Base-by-base conservation (phyloP, 352 stramenopile species). In the Pythium guiyangense region DNA sequence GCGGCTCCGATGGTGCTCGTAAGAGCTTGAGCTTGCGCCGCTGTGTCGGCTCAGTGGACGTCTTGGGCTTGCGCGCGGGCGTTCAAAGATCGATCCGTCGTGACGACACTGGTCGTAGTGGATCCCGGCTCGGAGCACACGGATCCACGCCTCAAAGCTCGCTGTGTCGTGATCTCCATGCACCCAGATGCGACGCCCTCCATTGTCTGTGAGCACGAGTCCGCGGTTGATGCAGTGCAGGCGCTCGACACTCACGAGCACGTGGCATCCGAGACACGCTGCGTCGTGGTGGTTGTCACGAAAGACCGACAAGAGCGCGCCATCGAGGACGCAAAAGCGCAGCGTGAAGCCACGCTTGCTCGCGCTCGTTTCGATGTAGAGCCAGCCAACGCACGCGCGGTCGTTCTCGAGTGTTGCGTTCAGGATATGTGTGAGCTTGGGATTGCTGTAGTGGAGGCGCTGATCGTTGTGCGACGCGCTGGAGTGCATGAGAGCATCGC, bases 241-340 rank as follows among this genome's bases (percentile, higher is more conserved):
- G 12, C 73, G 68, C 51, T 80, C 63, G 15, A 76, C 73, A n/a
- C 52, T 55, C 1, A 51, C 49, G 17, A 79, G 54, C 10, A 56
- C 29, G 46, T 65, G 54, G 53, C 62, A 49, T 2, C 34, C 45
- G 15, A 70, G 46, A 15, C 54, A 50, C 10, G 49, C 45, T 12
- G 62, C 55, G n/a, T 34, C 26, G 27, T 40, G 39, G 22, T 35
- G 2, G 48, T 63, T 59, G 48, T 62, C 58, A 20, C 54, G 50
- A 27, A 70, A 76, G 20, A 71, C 64, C 20, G 66, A 63, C 35
- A 79, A 64, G 22, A 47, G 48, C 5, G 64, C 52, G 49, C 65
- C 70, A 50, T 83, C 66, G 6, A 83, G 62, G 43, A 83, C 52
- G 37, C 73, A 83, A 52, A 68, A 83, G 20, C 70, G 70, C 63